Evolutionary conservation across 495 filamentous ascomycete species (phyloP).

Genomic region (Penicillium silybi): DNA sequence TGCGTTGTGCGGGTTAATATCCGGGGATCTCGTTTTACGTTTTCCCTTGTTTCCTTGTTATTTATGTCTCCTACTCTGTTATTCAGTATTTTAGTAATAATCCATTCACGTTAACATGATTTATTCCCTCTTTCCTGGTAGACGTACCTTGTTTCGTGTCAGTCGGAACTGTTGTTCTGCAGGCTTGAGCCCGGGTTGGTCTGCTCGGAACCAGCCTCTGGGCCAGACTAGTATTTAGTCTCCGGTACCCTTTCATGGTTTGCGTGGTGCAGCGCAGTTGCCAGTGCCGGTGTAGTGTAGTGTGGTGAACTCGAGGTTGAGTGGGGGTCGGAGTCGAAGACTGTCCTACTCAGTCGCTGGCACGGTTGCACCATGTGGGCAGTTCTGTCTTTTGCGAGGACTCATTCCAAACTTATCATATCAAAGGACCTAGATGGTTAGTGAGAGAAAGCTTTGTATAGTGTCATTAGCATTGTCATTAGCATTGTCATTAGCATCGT

Average conservation of each 20-base stretch:
- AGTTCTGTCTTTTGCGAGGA: not conserved
- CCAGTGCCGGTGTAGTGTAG: no score
- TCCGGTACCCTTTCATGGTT: not conserved
- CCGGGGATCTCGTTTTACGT: conserved; percentile 8
- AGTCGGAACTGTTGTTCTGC: not conserved
- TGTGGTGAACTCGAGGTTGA: not conserved
- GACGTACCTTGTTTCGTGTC: not conserved
- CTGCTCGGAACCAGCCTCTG: not conserved
- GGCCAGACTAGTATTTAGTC: not conserved
- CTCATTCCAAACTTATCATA: not conserved
- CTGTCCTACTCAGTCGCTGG: no score
- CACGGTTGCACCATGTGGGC: no score
- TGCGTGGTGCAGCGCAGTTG: not conserved
- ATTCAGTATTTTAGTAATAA: conserved; percentile 22
- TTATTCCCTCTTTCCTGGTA: not conserved
- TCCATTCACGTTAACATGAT: conserved; percentile 12
- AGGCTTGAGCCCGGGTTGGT: not conserved
- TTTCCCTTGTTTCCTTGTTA: conserved; percentile 15
- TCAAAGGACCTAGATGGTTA: not conserved
- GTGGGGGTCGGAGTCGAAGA: not conserved
- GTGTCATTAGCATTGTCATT: not conserved
- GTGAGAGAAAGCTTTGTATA: not conserved
- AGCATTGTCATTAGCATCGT: not conserved
- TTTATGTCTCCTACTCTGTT: conserved; percentile 19
- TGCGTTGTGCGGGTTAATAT: conserved; percentile 9